Evolutionary conservation across 805 yeast genomes (phyloP).

Genomic region (Starmerella apis): DNA sequence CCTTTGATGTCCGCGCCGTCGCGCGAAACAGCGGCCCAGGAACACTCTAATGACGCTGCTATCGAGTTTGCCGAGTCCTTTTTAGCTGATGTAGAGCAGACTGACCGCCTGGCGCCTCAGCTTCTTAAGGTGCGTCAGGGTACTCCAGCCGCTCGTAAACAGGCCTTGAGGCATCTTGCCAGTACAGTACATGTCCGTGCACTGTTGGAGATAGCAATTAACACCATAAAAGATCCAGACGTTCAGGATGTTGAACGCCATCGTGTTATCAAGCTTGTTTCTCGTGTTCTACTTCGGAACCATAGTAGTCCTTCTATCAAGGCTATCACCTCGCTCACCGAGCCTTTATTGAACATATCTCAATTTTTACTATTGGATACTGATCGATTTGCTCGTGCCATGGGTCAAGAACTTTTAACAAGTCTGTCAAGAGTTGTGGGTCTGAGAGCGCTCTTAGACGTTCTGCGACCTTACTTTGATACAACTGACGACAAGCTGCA

Average conservation of each 20-base stretch:
- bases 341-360: neutral
- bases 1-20: neutral
- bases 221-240: slow-evolving; percentile 58
- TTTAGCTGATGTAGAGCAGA: neutral
- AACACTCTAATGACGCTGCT: neutral
- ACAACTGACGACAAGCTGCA: slow-evolving; percentile 72
- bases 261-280: slow-evolving; percentile 63
- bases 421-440: slow-evolving; percentile 39
- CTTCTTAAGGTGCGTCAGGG: slow-evolving; percentile 36
- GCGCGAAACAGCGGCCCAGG: neutral
- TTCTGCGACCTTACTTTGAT: slow-evolving; percentile 72
- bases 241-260: slow-evolving; percentile 78
- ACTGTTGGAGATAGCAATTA: slow-evolving; percentile 61
- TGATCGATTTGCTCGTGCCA: slow-evolving; percentile 39
- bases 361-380: neutral
- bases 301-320: slow-evolving; percentile 6
- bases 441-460: slow-evolving; percentile 62
- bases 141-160: slow-evolving; percentile 53
- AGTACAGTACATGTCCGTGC: slow-evolving; percentile 60
- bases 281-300: slow-evolving; percentile 47
- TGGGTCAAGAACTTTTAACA: slow-evolving; percentile 61
- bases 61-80: neutral
- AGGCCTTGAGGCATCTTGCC: slow-evolving; percentile 54
- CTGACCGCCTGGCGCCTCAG: neutral
- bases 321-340: neutral